Percentiles rank a stretch among this genome's conserved stretches.
Evolutionary conservation across 2,329 filamentous ascomycete species (phyloP).

Genomic region (Nigrospora sphaerica): DNA sequence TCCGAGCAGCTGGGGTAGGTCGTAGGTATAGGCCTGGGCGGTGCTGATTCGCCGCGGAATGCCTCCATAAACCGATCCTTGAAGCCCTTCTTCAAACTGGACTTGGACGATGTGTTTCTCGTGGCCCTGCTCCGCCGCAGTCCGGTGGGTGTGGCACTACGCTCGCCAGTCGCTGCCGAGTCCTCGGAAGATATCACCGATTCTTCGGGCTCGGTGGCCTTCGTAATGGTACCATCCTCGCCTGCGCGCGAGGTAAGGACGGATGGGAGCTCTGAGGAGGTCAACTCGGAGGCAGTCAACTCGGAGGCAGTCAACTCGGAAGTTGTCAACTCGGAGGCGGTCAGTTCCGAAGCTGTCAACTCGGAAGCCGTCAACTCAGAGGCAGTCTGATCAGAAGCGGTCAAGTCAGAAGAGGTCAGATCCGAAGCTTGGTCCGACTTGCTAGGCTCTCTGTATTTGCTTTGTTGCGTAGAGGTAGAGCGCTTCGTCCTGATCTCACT

Average conservation of each 20-base stretch:
- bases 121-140: slow-evolving; percentile 52
- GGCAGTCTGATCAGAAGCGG: neutral
- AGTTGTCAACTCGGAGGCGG: neutral
- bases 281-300: neutral
- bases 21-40: slow-evolving; percentile 34
- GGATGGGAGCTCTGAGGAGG: neutral
- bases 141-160: slow-evolving; percentile 8
- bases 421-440: neutral
- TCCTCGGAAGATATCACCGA: too few relatives aligned
- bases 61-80: slow-evolving; percentile 54
- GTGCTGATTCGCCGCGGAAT: slow-evolving; percentile 54
- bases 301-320: neutral
- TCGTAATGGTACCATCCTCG: neutral
- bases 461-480: slow-evolving; percentile 11
- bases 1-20: slow-evolving; percentile 43
- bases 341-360: neutral
- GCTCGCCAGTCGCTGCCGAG: too few relatives aligned
- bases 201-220: neutral
- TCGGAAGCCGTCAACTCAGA: neutral
- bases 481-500: slow-evolving; percentile 20
- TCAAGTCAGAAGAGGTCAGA: neutral
- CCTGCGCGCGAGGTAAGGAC: neutral
- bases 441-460: slow-evolving; percentile 2
- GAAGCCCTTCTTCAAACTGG: slow-evolving; percentile 40
- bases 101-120: slow-evolving; percentile 41